Base-by-base conservation (phyloP, 2,329 filamentous ascomycete genomes). In the Coniochaeta pulveracea region DNA sequence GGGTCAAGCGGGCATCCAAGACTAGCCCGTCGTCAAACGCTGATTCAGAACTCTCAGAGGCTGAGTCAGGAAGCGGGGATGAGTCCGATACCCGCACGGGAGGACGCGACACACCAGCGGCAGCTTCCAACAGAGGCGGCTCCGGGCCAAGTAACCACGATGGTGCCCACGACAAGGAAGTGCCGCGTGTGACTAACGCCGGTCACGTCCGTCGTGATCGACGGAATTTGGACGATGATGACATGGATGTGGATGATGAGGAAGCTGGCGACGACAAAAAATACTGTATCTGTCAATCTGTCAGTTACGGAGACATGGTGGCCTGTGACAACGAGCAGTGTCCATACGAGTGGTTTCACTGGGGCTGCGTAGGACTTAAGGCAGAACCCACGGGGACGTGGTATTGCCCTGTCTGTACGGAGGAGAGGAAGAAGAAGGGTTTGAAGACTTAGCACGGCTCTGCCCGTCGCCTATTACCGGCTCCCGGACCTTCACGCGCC, bases 221-320 rank as follows among this genome's bases (percentile, higher is more conserved):
- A n/a, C n/a, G n/a, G n/a, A n/a, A n/a, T n/a, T n/a, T 66, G 19
- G 61, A 64, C 34, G 66, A 77, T 44, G 75, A 73, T 46, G 51
- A 58, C 38, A 58, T 73, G 45, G 69, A 69, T 18, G 64, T 54
- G 43, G 66, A 74, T 15, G 76, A 80, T 19, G 80, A 85, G 32
- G 80, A 85, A 36, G 80, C 79, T 26, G 76, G 76, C 35, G 78
- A 80, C 41, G 81, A 86, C 56, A 79, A 81, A 50, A 83, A 85
- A 54, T 91, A 91, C 58, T 91, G 84, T 58, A 67, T 80, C 19
- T 91, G 84, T 55, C 80, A 88, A 52, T 81, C 81, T 46, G 80
- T 88, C 43, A 85, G 80, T 55, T 86, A 83, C 49, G 84, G 84
- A 40, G 80, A 89, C 49, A 91, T 91, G 84, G 83, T 91, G 41